Evolutionary conservation across 306 rosid species (phyloP).

Genomic region (Echinosophora koreensis): DNA sequence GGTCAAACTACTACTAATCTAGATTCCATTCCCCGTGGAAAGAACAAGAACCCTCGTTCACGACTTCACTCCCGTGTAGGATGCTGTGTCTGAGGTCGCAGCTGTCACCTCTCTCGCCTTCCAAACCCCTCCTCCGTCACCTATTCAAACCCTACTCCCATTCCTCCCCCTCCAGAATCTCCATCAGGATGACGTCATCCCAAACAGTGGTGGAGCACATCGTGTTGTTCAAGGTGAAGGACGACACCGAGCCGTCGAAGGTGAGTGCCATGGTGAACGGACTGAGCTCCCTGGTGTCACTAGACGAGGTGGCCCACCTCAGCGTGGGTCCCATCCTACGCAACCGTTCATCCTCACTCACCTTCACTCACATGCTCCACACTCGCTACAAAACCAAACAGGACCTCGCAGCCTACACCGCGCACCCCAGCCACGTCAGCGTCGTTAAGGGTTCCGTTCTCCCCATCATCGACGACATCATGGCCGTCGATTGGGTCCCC

Average conservation of each 20-base stretch:
- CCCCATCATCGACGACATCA: conserved; percentile 79
- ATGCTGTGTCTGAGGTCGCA: conserved; percentile 50
- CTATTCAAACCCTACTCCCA: conserved; percentile 32
- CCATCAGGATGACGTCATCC: conserved; percentile 51
- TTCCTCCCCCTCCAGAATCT: conserved; percentile 4
- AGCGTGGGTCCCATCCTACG: conserved; percentile 72
- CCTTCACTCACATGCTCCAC: conserved; percentile 89
- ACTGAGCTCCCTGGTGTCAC: conserved; percentile 62
- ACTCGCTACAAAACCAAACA: conserved; percentile 78
- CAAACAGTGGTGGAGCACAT: conserved; percentile 70
- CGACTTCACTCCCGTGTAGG: not conserved
- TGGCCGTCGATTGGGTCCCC: conserved; percentile 93
- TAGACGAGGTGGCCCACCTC: conserved; percentile 71
- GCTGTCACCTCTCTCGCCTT: conserved; percentile 34
- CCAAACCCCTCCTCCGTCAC: conserved; percentile 44
- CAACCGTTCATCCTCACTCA: conserved; percentile 64
- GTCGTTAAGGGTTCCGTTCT: conserved; percentile 73
- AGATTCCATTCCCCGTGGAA: too few relatives aligned
- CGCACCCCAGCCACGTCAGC: conserved; percentile 69
- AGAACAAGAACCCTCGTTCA: not conserved
- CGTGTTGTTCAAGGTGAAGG: conserved; percentile 88
- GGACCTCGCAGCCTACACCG: conserved; percentile 64
- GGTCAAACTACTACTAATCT: too few relatives aligned
- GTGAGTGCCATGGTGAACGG: conserved; percentile 64
- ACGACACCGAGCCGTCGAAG: conserved; percentile 69